Percentiles rank a stretch among this genome's conserved stretches.
phyloP scores from a whole-genome alignment of 208 protist species.

The Crithidia sp. region DNA sequence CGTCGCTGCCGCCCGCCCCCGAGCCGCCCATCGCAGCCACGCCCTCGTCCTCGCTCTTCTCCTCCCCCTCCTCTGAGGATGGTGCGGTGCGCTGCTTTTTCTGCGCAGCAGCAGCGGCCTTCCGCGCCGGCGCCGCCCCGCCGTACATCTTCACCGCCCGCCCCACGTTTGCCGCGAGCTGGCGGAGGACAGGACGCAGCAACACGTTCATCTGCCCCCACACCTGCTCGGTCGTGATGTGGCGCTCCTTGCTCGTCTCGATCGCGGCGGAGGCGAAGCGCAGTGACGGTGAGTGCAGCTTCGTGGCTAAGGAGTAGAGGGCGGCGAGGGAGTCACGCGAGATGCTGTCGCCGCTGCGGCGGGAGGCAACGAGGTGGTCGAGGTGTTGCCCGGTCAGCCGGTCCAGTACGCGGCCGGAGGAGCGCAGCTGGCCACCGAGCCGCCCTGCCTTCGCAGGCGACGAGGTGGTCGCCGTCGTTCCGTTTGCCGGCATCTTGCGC shows the following conservation, averaged over 20 bases:
- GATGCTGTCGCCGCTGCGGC: conserved; percentile 37
- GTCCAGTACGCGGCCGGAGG: conserved; percentile 36
- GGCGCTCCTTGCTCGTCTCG: conserved; percentile 57
- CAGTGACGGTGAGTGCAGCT: conserved; percentile 75
- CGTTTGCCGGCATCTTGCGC: conserved; percentile 9
- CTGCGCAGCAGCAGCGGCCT: background rate
- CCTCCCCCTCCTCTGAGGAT: background rate
- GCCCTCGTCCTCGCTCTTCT: conserved; percentile 5
- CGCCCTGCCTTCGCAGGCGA: conserved; percentile 6
- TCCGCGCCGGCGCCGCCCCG: background rate
- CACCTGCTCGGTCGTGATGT: conserved; percentile 87
- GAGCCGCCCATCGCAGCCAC: conserved; percentile 4
- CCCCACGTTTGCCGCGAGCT: conserved; percentile 71
- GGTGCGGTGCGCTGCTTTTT: background rate
- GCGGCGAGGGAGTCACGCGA: conserved; percentile 72
- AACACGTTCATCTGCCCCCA: conserved; percentile 88
- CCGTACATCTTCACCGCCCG: conserved; percentile 49
- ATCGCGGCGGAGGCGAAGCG: conserved; percentile 61
- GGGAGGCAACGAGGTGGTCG: conserved; percentile 56
- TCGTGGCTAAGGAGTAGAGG: conserved; percentile 76
- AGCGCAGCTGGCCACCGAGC: conserved; percentile 28
- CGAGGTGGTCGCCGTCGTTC: background rate
- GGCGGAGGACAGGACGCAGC: conserved; percentile 78
- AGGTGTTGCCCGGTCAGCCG: conserved; percentile 31
- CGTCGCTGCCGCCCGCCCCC: conserved; percentile 19